Evolutionary conservation across 768 basidiomycete genomes (phyloP), one percentile per base, ranked within the genome.

Genomic region (Pisolithus marmoratus): DNA sequence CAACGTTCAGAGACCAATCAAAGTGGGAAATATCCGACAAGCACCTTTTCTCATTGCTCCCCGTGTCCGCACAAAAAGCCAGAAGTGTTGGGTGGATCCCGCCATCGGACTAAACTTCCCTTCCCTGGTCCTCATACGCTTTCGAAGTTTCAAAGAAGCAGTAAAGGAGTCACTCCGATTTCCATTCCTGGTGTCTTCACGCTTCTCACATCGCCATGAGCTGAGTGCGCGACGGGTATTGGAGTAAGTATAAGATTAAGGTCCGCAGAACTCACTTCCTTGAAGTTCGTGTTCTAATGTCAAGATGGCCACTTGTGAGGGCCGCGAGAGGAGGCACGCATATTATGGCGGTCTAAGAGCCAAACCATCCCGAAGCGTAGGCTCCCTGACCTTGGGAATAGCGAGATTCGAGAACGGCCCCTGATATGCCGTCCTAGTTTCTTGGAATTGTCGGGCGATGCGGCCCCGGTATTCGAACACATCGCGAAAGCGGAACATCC

Each of bases 321-420:
- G 60, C 5, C 52, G 40, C 19, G 43, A 56, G 45, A 63, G 49
- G 38, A 67, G 49, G 45, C 56, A 54, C 11, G 40, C 22, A 60
- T 41, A 12, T 59, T 61, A 1, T 26, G 19, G 27, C 47, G 54
- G 19, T 59, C 49, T 23, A 58, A 19, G n/a, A 67, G 56, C 17
- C 55, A 65, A 3, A 66, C 53, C 1, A 60, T n/a, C 58, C 8
- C 27, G 53, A 43, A 66, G 37, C 15, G 65, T 56, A 8, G 63
- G 59, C 0, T 47, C 34, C 15, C 14, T 55, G 19, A 50, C 46
- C 19, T 17, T 26, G 24, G 63, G 37, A 11, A 45, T 31, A 5
- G 22, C 45, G 19, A 65, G 48, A 34, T 53, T 36, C 8, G 23
- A 22, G 24, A 67, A 60, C 1, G 60, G 37, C 12, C 0, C 8